Base-by-base conservation (phyloP, 441 rosid species). In the Populus hybrid region DNA sequence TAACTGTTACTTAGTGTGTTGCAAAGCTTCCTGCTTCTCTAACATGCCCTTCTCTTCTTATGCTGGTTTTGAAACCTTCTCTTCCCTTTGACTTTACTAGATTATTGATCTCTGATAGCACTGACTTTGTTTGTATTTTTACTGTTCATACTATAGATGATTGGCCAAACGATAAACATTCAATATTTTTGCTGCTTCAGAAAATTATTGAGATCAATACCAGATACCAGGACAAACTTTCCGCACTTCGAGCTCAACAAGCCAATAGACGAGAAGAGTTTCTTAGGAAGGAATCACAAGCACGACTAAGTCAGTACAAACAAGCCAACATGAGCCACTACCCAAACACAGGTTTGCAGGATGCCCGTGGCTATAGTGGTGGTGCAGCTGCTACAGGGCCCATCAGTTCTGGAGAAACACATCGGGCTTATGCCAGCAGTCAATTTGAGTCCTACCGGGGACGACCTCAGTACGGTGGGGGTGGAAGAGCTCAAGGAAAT, bases 171-270 rank as follows among this genome's bases (percentile, higher is more conserved):
- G 10, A 70, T 73, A 66, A 46, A 12, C 38, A 30, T 73, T 42
- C 32, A 6, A 8, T 3, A 18, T 6, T 8, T 61, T 77, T 71
- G 14, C 40, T 72, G 57, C 67, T 74, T 46, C 78, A 78, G 83
- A 81, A 42, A 72, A 78, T 76, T 42, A 42, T 71, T 2, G 83
- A 69, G 83, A 82, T 79, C 81, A 81, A 79, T 69, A 38, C 67
- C 12, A 42, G 67, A 68, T 81, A 84, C 84, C 79, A 80, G 73
- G 84, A 81, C 12, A 84, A 74, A 38, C 72, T 75, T 34, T 70
- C 70, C 10, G 53, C 80, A 28, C 69, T 76, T 20, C 76, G 77
- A 34, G 78, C 73, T 32, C 81, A 67, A 65, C 84, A 79, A 28
- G 67, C 73, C 24, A 76, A 72, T 53, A 67, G 79, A 38, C 79